Evolutionary conservation across 2,329 filamentous ascomycete species (phyloP), one percentile per base, ranked within the genome.

Genomic region (Emmonsia crescens): DNA sequence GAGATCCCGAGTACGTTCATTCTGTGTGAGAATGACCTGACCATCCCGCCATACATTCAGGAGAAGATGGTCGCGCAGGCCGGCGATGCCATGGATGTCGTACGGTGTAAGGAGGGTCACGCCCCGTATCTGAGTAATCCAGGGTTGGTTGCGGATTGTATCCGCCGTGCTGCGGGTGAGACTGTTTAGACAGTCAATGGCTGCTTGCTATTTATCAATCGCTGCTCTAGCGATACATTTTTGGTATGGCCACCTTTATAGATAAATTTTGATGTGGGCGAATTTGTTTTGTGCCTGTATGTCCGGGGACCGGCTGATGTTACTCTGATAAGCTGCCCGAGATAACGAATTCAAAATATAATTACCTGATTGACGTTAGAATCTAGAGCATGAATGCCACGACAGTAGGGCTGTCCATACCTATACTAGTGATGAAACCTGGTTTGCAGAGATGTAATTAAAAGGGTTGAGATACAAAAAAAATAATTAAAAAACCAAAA

Each of bases 1-100:
- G 70, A 70, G 42, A 70, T 72, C 24, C 68, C 70, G 1, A 69
- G 69, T 60, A 70, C 67, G 6, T 72, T 71, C 52, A 70, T 72
- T 40, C 64, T 71, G 31, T 70, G 68, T 51, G 64, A 68, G 52
- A 71, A 72, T 33, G 70, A 72, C 54, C 52, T 40, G 27, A 69
- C 69, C 3, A 63, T 72, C 51, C 58, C 64, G 9, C 51, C 62
- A 3, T 63, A 59, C 1, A 59, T 66, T 1, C 70, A 72, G 51
- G 64, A 68, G 14, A 61, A 69, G n/a, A 71, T 72, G 61, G 65
- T 72, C 48, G 69, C 69, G 1, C 68, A 71, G 57, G 66, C 64
- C 1, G 61, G 66, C 1, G 69, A 67, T 16, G 65, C 57, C 6
- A 68, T 72, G 21, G 38, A 68, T 5, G 69, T 72, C 21, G 69